Base-by-base conservation (phyloP, 2,329 filamentous ascomycete genomes). In the Aciculosporium take region DNA sequence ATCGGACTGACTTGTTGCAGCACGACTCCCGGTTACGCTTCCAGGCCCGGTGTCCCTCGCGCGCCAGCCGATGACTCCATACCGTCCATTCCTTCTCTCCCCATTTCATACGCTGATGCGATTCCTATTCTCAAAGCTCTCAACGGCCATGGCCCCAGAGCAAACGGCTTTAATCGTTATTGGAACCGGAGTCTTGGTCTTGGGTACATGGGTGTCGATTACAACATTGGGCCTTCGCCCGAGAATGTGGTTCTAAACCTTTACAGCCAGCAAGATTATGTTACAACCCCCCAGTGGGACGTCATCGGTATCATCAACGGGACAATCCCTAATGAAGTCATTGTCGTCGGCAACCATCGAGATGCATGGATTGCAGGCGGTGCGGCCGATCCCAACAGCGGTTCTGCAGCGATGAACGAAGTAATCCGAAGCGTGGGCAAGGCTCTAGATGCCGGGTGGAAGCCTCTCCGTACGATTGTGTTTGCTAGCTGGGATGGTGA, bases 251-350 rank as follows among this genome's bases (percentile, higher is more conserved):
- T 76, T 1, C 65, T 91, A 41, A 85, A 87, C 54, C 70, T 84
- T 31, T 70, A 73, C 53, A 94, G 89, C 53, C 68, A 86, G 53
- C 85, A 93, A 62, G 76, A 86, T 35, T 91, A 94, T 54, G 76
- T 77, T 12, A 89, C 74, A 1, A 91, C 82, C 0, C 82, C 84
- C 4, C 66, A 89, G 40, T 94, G 87, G 87, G 82, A 98, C 55
- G 84, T 91, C 2, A 89, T 96, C 48, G 89, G 89, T 34, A 69
- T 91, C 35, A 84, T 98, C 57, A 94, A 94, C 52, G 91, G 89
- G 8, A 83, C 81, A 0, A 76, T 91, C 28, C 68, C 78, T 0
- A 79, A 94, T 51, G 87, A 95, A 54, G 86, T 94, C 1, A 69
- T 98, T 35, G 72, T 98, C 3, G 65, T 96, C 25, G 87, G 88